Conservation (phyloP, 148 eudicot genomes). For the Silene uniflora region DNA sequence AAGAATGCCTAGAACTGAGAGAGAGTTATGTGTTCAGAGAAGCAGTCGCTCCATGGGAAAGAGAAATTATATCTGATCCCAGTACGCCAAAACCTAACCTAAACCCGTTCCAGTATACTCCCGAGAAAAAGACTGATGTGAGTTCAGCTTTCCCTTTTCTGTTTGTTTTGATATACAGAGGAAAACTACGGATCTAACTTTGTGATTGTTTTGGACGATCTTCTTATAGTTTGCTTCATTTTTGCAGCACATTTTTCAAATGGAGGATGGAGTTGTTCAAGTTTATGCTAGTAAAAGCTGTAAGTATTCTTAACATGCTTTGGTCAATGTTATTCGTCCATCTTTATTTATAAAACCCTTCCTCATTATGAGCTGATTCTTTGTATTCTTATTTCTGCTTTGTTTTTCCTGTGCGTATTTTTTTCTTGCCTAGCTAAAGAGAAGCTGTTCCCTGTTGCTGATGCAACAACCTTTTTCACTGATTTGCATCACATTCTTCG, state of each 20-base stretch:
- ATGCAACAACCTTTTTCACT: constrained; percentile 97
- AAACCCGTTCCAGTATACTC: constrained; percentile 65
- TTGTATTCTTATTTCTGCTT: constrained; percentile 14
- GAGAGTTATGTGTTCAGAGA: constrained; percentile 81
- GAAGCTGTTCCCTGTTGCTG: constrained; percentile 87
- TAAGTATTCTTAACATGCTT: constrained; percentile 38
- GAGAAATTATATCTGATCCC: constrained; percentile 86
- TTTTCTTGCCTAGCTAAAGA: constrained; percentile 55
- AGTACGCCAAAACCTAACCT: constrained; percentile 90
- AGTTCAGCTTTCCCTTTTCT: constrained; percentile 21
- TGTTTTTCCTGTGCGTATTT: not conserved
- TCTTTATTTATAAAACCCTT: not conserved
- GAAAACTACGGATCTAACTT: not conserved
- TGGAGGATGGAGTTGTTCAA: constrained; percentile 99
- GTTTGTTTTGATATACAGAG: constrained; percentile 3
- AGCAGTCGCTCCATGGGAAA: constrained; percentile 89
- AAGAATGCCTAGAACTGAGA: constrained; percentile 90
- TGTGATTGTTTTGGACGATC: not conserved
- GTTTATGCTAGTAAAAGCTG: constrained; percentile 83
- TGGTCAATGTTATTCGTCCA: not conserved
- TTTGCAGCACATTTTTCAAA: constrained; percentile 85
- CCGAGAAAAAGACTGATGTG: constrained; percentile 77
- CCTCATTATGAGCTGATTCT: not conserved
- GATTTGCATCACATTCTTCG: constrained; percentile 97
- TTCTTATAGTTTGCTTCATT: not conserved